A percentile compares a stretch with the other conserved stretches of the same genome.
Evolutionary conservation across 306 rosid species (phyloP).

Genomic region (Mimosa pudica): DNA sequence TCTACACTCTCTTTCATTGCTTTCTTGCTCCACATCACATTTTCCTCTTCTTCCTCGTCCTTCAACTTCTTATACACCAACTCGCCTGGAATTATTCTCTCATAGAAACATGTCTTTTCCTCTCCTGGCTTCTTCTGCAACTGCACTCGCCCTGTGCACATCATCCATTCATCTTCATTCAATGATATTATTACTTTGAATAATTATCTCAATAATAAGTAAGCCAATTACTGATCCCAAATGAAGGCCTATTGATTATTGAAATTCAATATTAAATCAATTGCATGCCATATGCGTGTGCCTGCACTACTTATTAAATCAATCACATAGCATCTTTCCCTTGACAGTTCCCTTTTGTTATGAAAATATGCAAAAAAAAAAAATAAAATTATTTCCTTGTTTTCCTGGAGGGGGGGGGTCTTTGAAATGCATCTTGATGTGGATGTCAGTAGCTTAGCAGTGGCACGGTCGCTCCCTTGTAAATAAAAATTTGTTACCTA

Average conservation of each 20-base stretch:
- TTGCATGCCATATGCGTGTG: not conserved
- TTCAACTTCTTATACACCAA: slow-evolving; percentile 30
- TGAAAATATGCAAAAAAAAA: not conserved
- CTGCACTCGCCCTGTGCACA: slow-evolving; percentile 36
- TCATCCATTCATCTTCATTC: not conserved
- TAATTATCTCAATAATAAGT: not conserved
- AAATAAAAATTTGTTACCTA: no score
- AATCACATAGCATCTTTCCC: not conserved
- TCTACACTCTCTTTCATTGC: slow-evolving; percentile 63
- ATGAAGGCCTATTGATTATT: not conserved
- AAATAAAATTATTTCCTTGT: not conserved
- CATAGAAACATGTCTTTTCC: slow-evolving; percentile 49
- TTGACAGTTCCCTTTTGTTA: not conserved
- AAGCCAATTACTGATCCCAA: not conserved
- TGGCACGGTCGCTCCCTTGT: no score
- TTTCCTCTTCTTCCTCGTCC: slow-evolving; percentile 29
- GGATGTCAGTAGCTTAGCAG: not conserved
- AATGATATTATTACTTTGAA: not conserved
- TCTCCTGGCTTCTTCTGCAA: slow-evolving; percentile 51
- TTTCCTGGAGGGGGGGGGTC: not conserved
- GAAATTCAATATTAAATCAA: not conserved
- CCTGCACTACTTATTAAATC: not conserved
- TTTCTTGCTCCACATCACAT: slow-evolving; percentile 47
- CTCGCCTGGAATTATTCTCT: slow-evolving; percentile 39
- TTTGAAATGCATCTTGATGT: not conserved